Percentiles rank a stretch among this genome's conserved stretches.
Evolutionary conservation across 225 moss, liverwort and hornwort species (phyloP).

Genomic region (Pleurozium schreberi): DNA sequence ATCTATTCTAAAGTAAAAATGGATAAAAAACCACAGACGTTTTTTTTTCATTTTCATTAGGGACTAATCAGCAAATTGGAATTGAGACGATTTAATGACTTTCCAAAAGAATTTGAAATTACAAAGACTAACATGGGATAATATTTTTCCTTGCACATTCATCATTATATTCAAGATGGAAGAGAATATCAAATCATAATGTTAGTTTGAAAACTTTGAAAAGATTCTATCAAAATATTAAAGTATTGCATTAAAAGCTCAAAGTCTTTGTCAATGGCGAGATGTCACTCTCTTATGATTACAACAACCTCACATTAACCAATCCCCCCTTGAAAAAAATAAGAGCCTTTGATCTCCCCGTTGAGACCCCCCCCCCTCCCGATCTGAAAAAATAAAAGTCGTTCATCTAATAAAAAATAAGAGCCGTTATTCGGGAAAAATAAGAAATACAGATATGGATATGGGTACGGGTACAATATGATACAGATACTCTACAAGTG

Average conservation of each 20-base stretch:
- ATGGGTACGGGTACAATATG: too few relatives aligned
- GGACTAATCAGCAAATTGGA: neutral
- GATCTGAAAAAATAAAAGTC: too few relatives aligned
- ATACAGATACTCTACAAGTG: too few relatives aligned
- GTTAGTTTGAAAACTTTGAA: neutral
- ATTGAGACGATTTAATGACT: neutral
- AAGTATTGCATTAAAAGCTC: neutral
- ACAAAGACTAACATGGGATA: accelerated
- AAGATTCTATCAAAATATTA: neutral
- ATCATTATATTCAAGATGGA: neutral
- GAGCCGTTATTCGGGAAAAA: too few relatives aligned
- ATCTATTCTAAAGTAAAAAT: neutral
- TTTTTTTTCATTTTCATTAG: neutral
- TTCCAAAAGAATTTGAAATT: neutral
- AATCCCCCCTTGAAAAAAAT: too few relatives aligned
- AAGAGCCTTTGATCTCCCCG: too few relatives aligned
- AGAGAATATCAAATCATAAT: neutral
- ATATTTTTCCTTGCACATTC: neutral
- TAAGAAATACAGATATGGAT: too few relatives aligned
- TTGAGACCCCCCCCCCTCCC: too few relatives aligned
- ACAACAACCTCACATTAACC: too few relatives aligned
- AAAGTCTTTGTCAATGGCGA: neutral
- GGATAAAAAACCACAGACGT: neutral
- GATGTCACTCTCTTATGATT: too few relatives aligned
- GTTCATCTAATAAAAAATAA: too few relatives aligned